Evolutionary conservation across 495 filamentous ascomycete genomes (phyloP).

Genomic region (Delitschia confertaspora): DNA sequence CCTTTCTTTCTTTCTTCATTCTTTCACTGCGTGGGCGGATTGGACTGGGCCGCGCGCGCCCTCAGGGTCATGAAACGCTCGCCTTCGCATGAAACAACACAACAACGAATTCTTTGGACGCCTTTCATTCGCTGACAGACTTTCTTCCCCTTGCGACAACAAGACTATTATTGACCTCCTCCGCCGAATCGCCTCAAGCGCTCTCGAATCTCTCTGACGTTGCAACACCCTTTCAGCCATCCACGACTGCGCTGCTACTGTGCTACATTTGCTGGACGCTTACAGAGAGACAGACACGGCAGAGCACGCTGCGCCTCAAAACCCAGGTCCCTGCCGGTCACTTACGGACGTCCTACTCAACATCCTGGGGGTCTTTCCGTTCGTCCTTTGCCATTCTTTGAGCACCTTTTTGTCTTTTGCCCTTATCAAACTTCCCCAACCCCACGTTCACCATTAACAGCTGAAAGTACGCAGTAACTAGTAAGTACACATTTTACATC

Average conservation of each 20-base stretch:
- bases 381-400: constrained; percentile 2
- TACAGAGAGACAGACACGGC: too few relatives aligned
- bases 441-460: too few relatives aligned
- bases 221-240: too few relatives aligned
- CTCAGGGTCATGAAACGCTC: constrained; percentile 28
- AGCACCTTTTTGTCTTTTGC: background rate
- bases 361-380: constrained; percentile 12
- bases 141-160: background rate
- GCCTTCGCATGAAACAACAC: constrained; percentile 3
- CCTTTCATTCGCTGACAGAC: constrained; percentile 14
- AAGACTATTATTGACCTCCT: constrained; percentile 12
- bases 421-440: too few relatives aligned
- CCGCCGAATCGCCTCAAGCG: constrained; percentile 13
- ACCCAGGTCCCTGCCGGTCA: background rate
- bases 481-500: too few relatives aligned
- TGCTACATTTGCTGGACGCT: too few relatives aligned
- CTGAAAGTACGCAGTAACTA: too few relatives aligned
- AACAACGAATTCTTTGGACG: background rate
- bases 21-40: constrained; percentile 1
- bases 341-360: background rate
- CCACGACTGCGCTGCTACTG: too few relatives aligned
- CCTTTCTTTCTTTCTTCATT: too few relatives aligned
- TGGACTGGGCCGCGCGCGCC: too few relatives aligned
- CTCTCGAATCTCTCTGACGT: constrained; percentile 12
- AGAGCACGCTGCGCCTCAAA: constrained; percentile 15